Base-by-base conservation (phyloP, 257 asterid species). In the Solanum arcanum region DNA sequence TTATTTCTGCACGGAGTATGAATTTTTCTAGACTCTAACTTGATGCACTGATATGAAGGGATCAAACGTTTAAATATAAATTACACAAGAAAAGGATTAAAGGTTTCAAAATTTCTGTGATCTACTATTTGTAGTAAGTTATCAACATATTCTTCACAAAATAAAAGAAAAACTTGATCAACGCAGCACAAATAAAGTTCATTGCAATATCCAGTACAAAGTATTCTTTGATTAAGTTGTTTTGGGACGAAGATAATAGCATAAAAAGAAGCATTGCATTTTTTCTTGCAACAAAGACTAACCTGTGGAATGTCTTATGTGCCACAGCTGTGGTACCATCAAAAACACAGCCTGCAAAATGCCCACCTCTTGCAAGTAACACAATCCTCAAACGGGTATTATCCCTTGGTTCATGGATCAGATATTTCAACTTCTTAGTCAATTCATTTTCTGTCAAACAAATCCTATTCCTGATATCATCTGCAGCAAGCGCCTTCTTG, bases 271-370 rank as follows among this genome's bases (percentile, higher is more conserved):
- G 27, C 68, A 27, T 18, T 10, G 41, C 68, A 47, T 44, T 47
- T 47, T 80, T 80, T 80, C 41, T 4, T 80, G 47, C 68, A 47
- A 29, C 42, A 35, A 87, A 89, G 86, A 83, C 68, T 47, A 88
- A 97, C 99, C 99, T 95, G 96, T 97, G 98, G 87, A 97, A 95
- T 69, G 99, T 97, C 92, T 97, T 97, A 89, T 94, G 95, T 47
- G 97, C 95, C 90, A 97, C 92, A 64, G 95, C 93, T n/a, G 94
- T 88, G 89, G 90, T 91, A 25, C 99, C 99, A 91, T 97, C 98
- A 90, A 95, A 95, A 87, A 97, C 96, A 86, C 99, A 94, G 41
- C 99, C 99, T 84, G 99, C 99, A 93, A 97, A 95, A 86, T 97
- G 99, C 52, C 99, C 99, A 72, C 99, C 99, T 86, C 88, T 94